A percentile compares a stretch with the other conserved stretches of the same genome.
These are phyloP conservation scores for Amphibolis antarctica DNA, from an alignment of 106 monocot species.

Conservation along the genomic window DNA sequence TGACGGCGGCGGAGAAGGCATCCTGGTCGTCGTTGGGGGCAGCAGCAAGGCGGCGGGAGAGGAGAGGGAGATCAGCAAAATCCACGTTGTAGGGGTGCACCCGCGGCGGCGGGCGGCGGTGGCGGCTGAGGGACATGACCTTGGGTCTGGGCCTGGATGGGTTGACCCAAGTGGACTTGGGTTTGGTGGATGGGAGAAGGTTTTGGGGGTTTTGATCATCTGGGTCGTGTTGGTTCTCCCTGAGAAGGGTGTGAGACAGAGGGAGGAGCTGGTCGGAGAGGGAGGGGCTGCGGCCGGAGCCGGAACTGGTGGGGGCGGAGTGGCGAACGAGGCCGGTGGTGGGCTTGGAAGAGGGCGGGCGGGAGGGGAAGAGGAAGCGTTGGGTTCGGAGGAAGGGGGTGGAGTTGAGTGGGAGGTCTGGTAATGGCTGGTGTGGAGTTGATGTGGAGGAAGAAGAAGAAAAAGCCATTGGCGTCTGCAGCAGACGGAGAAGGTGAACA, in stretches of 20 bases:
- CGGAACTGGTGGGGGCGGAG: background rate
- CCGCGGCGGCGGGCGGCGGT: conserved; percentile 20
- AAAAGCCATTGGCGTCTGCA: background rate
- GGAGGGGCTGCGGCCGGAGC: conserved; percentile 16
- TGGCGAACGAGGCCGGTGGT: background rate
- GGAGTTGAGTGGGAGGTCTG: background rate
- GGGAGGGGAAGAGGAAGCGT: conserved; percentile 2
- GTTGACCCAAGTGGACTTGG: conserved; percentile 83
- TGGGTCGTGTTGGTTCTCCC: background rate
- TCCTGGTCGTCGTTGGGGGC: conserved; percentile 16
- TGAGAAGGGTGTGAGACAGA: conserved; percentile 65
- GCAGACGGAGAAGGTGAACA: background rate
- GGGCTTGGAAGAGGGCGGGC: conserved; percentile 4
- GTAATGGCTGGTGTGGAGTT: background rate
- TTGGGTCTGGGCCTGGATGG: conserved; percentile 60
- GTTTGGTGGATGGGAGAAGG: conserved; percentile 9
- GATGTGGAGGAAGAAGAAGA: background rate
- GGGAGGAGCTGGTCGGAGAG: conserved; percentile 72
- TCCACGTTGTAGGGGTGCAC: conserved; percentile 20
- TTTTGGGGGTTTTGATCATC: background rate
- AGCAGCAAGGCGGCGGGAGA: conserved; percentile 21
- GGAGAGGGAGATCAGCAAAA: conserved; percentile 14
- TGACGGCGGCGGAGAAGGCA: conserved; percentile 20
- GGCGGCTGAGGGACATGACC: conserved; percentile 62
- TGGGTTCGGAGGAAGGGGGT: conserved; percentile 4